Base-by-base conservation (phyloP, 352 stramenopile genomes). In the Phytopythium montanum region DNA sequence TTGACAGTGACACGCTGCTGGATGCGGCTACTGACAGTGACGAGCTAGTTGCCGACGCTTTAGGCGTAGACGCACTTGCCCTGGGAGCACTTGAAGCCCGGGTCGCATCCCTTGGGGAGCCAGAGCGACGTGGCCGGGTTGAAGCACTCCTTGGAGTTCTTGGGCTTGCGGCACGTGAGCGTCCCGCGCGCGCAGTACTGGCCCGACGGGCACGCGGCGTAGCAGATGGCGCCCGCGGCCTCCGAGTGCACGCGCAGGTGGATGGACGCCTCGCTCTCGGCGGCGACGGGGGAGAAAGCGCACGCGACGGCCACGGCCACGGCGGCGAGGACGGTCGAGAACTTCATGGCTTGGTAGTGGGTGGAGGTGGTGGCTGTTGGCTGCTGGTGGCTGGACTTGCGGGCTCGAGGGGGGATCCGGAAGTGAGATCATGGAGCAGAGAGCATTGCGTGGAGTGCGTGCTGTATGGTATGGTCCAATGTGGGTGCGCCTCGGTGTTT, bases 91-190 rank as follows among this genome's bases (percentile, higher is more conserved):
- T 29, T 39, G 33, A 73, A 69, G 55, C 61, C 66, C 34, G 58
- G 44, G 46, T 64, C 57, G 19, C 66, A 73, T 26, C 64, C 64
- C 13, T 59, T 29, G 45, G 60, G 50, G 39, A 64, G 18, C 39
- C 39, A 72, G 31, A 39, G 29, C 29, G 45, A 31, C 8, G 50
- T 68, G 23, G 59, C 61, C 19, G 64, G 49, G 58, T 76, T 73
- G 53, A 77, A 82, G 59, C 73, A 82, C 59, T 79, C 68, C n/a
- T 54, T 46, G 2, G 67, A 42, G 0, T 16, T 54, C 0, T 25
- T 49, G 5, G 64, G 60, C 0, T 44, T 34, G 18, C 60, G 60
- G 61, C 68, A 75, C 8, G 36, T 26, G 33, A 31, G 70, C 6
- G 59, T 61, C 5, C 64, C 68, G 42, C 36, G 34, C 16, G 60